Conservation (phyloP, 2,329 filamentous ascomycete genomes). For the Beauveria australis region DNA sequence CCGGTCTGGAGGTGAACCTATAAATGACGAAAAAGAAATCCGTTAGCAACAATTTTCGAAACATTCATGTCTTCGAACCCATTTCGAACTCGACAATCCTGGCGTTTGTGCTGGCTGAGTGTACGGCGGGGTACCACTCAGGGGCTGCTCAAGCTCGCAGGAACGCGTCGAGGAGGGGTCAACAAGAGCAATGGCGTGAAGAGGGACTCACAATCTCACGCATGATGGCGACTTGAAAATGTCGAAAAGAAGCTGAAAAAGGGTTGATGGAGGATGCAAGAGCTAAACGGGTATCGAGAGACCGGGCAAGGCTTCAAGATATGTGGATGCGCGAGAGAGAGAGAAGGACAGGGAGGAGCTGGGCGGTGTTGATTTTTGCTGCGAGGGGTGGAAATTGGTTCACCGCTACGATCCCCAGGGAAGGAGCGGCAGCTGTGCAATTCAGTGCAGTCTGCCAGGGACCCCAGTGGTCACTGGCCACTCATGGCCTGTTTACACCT, state of each 20-base stretch:
- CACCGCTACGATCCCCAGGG: constrained; percentile 21
- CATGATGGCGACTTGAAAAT: constrained; percentile 40
- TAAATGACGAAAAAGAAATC: constrained; percentile 35
- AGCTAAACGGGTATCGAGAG: constrained; percentile 28
- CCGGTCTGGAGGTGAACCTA: constrained; percentile 99
- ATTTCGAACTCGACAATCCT: not conserved
- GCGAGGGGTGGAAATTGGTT: constrained; percentile 18
- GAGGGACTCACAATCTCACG: constrained; percentile 57
- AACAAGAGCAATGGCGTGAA: constrained; percentile 10
- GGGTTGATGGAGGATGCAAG: constrained; percentile 19
- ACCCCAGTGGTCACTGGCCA: constrained; percentile 9
- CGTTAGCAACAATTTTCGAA: constrained; percentile 42
- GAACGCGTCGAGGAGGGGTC: constrained; percentile 31
- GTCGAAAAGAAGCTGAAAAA: constrained; percentile 15
- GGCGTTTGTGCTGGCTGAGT: constrained; percentile 1
- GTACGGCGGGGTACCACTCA: constrained; percentile 8
- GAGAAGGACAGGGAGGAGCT: constrained; percentile 14
- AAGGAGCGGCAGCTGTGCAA: constrained; percentile 13
- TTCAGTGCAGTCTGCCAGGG: not conserved
- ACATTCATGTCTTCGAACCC: not conserved
- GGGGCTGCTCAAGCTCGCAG: constrained; percentile 15
- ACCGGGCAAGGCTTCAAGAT: constrained; percentile 18
- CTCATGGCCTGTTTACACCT: constrained; percentile 16
- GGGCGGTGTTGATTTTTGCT: constrained; percentile 19
- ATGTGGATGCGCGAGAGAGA: constrained; percentile 21